These are phyloP conservation scores for Paramecium sonneborni DNA, from an alignment of 73 alveolate species.

Conservation along the genomic window DNA sequence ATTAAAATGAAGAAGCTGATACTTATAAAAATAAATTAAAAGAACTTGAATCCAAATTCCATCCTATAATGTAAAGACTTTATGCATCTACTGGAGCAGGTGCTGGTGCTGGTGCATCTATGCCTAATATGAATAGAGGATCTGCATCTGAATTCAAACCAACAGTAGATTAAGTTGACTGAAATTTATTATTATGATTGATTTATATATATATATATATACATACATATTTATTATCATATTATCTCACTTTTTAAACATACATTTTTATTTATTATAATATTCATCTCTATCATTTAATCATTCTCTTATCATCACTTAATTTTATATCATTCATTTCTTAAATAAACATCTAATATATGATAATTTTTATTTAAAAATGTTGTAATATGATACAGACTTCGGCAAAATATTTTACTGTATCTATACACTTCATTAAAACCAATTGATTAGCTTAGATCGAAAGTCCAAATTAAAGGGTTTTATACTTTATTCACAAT, in stretches of 20 bases:
- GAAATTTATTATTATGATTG: background rate
- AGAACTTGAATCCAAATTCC: conserved; percentile 81
- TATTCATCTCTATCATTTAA: too few relatives aligned
- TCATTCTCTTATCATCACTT: too few relatives aligned
- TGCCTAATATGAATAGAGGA: conserved; percentile 42
- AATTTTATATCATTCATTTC: too few relatives aligned
- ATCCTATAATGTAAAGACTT: conserved; percentile 89
- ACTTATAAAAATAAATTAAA: conserved; percentile 72
- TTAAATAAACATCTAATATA: background rate
- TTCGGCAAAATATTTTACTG: conserved; percentile 20
- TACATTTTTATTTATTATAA: too few relatives aligned
- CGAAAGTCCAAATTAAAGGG: conserved; percentile 20
- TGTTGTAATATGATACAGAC: conserved; percentile 24
- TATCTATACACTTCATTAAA: conserved; percentile 15
- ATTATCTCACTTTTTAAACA: background rate
- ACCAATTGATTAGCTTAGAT: conserved; percentile 4
- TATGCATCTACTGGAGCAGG: conserved; percentile 74
- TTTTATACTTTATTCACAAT: background rate
- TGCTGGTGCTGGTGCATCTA: conserved; percentile 77
- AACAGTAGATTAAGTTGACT: background rate
- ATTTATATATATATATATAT: background rate
- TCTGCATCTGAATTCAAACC: conserved; percentile 25
- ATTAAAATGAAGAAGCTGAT: conserved; percentile 39
- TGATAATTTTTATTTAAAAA: background rate
- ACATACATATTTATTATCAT: too few relatives aligned